Evolutionary conservation across 208 protist species (phyloP), one percentile per base, ranked within the genome.

Genomic region (Histomonas meleagridis): DNA sequence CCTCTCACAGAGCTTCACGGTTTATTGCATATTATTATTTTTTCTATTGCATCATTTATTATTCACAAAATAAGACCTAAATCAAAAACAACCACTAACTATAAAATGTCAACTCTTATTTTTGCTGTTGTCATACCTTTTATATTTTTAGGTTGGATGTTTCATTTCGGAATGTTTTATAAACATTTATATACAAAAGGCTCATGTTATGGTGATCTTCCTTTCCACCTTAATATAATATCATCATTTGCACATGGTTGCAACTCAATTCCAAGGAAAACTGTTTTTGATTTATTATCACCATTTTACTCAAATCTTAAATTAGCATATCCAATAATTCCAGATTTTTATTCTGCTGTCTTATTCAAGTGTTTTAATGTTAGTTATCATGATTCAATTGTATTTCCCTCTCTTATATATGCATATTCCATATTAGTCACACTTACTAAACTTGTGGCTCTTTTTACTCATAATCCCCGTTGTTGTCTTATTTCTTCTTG

Each of bases 181-280:
- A 48, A 86, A 26, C n/a, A n/a, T n/a, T n/a, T n/a, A n/a, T n/a
- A 86, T 32, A 51, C 46, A 57, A 40, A 46, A 26, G 76, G 76
- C 2, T 40, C 76, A 26, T 43, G 46, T 32, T 86, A 46, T 38
- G 76, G 76, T 26, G 76, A 86, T 55, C 18, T 55, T 12, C 76
- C 76, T 38, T 86, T 86, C 38, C 76, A 86, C 38, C 18, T 86
- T 18, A 86, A 86, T 46, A 32, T 86, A 26, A 86, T 86, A 38
- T 51, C 76, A 26, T 86, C 76, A 16, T 86, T 86, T 86, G 76
- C 76, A 38, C 18, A 57, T 38, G 76, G 76, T 16, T 86, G 76
- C 46, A 86, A 86, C 46, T 51, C 43, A 38, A n/a, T n/a, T n/a
- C 14, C 51, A 55, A 5, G 76, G 38, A 55, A 51, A 18, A 10